phyloP scores from a whole-genome alignment of 495 filamentous ascomycete genomes.

The Clohesyomyces aquaticus region DNA sequence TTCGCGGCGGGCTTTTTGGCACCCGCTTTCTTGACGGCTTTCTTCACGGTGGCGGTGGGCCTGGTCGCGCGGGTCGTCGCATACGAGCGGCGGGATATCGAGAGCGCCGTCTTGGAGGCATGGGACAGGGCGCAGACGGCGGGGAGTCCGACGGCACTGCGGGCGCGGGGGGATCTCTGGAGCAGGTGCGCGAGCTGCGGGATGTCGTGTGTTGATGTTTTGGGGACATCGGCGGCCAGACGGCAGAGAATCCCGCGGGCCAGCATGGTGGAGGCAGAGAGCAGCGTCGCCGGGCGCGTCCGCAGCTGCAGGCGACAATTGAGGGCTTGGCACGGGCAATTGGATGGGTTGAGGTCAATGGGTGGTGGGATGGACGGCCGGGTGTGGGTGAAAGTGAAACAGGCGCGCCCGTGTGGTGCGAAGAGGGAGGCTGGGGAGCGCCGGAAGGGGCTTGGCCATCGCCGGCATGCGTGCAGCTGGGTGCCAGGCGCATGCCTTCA shows the following conservation, averaged over 20 bases:
- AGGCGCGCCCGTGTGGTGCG: not conserved
- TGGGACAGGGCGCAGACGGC: constrained; percentile 24
- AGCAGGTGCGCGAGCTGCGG: constrained; percentile 34
- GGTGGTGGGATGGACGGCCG: no score
- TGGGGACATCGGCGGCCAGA: constrained; percentile 37
- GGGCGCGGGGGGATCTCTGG: constrained; percentile 27
- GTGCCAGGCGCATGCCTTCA: no score
- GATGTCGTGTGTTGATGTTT: constrained; percentile 42
- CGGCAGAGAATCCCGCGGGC: constrained; percentile 41
- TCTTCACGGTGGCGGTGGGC: constrained; percentile 27
- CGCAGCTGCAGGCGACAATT: not conserved
- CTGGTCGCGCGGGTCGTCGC: constrained; percentile 29
- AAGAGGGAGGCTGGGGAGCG: not conserved
- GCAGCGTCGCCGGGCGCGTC: not conserved
- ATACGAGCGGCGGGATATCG: constrained; percentile 34
- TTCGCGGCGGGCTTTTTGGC: constrained; percentile 33
- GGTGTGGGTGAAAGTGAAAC: not conserved
- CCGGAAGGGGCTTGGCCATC: not conserved
- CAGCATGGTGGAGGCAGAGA: constrained; percentile 23
- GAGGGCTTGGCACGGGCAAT: not conserved
- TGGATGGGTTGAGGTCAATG: not conserved
- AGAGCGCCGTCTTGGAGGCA: constrained; percentile 23
- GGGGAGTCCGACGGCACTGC: constrained; percentile 28
- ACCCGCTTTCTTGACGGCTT: constrained; percentile 28
- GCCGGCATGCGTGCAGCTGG: no score